Percentiles rank a stretch among this genome's conserved stretches.
phyloP scores from a whole-genome alignment of 2,329 filamentous ascomycete genomes.

The Penicillium sp. region DNA sequence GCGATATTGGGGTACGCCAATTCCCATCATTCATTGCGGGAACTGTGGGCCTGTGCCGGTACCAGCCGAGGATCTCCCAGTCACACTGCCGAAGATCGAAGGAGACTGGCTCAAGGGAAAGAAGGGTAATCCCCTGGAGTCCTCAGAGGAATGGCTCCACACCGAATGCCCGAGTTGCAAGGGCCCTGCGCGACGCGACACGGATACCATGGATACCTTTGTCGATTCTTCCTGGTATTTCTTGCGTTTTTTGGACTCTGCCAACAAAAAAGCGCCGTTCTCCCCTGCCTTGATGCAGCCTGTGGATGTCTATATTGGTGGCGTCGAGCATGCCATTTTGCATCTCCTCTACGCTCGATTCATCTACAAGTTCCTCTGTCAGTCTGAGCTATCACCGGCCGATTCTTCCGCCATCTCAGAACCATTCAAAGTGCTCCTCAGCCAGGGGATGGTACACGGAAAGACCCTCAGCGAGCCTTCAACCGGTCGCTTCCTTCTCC shows the following conservation, averaged over 20 bases:
- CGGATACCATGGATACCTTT: constrained; percentile 95
- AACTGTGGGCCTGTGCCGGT: constrained; percentile 76
- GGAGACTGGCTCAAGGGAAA: constrained; percentile 65
- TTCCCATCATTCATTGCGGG: constrained; percentile 78
- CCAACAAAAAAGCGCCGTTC: constrained; percentile 61
- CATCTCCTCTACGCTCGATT: constrained; percentile 87
- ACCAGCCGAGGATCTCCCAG: constrained; percentile 70
- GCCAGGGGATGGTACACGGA: constrained; percentile 91
- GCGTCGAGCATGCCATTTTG: constrained; percentile 85
- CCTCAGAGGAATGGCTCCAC: constrained; percentile 68
- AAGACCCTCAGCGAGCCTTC: constrained; percentile 73
- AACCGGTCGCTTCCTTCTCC: constrained; percentile 72
- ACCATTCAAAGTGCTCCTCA: constrained; percentile 77
- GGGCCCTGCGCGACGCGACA: constrained; percentile 70
- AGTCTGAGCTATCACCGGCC: constrained; percentile 42
- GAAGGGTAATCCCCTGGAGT: constrained; percentile 72
- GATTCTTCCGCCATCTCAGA: constrained; percentile 52
- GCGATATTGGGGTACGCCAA: constrained; percentile 86
- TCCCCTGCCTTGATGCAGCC: constrained; percentile 59
- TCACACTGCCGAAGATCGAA: constrained; percentile 66
- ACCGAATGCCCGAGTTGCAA: constrained; percentile 69
- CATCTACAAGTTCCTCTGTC: constrained; percentile 78
- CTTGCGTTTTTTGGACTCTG: constrained; percentile 70
- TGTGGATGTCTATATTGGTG: constrained; percentile 84
- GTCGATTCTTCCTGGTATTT: constrained; percentile 96